Conservation (phyloP, 2,329 filamentous ascomycete genomes). For the Exophiala dermatitidis region DNA sequence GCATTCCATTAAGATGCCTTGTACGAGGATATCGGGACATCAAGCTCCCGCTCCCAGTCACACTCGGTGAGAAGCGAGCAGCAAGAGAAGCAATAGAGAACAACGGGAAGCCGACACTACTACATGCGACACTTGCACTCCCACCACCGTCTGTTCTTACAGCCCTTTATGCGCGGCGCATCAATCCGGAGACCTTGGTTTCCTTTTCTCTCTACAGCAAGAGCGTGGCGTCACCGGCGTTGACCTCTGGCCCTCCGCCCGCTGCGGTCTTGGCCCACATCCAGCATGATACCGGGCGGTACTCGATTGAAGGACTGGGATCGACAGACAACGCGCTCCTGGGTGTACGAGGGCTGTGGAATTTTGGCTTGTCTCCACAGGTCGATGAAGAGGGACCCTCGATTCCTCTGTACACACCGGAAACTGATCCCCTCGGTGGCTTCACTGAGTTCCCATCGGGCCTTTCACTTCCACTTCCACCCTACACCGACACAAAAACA, state of each 20-base stretch:
- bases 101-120: constrained; percentile 36
- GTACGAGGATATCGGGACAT: constrained; percentile 65
- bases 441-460: constrained; percentile 16
- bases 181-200: constrained; percentile 70
- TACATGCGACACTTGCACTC: constrained; percentile 42
- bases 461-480: constrained; percentile 25
- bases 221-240: constrained; percentile 28
- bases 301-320: constrained; percentile 80
- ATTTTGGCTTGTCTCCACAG: constrained; percentile 67
- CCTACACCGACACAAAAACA: constrained; percentile 31
- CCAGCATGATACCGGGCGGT: constrained; percentile 73
- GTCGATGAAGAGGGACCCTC: constrained; percentile 1
- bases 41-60: constrained; percentile 20
- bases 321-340: constrained; percentile 87
- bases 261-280: constrained; percentile 41
- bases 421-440: constrained; percentile 1
- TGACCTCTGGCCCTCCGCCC: constrained; percentile 45
- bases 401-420: background rate
- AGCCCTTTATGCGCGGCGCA: constrained; percentile 70
- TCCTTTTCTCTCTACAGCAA: constrained; percentile 56
- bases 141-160: constrained; percentile 75
- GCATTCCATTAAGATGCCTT: constrained; percentile 68
- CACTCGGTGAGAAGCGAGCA: constrained; percentile 40
- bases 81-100: constrained; percentile 12
- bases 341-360: constrained; percentile 83